Percentiles rank a stretch among this genome's conserved stretches.
Evolutionary conservation across 1,139 yeast species (phyloP).

Genomic region (Candida dubliniensis): DNA sequence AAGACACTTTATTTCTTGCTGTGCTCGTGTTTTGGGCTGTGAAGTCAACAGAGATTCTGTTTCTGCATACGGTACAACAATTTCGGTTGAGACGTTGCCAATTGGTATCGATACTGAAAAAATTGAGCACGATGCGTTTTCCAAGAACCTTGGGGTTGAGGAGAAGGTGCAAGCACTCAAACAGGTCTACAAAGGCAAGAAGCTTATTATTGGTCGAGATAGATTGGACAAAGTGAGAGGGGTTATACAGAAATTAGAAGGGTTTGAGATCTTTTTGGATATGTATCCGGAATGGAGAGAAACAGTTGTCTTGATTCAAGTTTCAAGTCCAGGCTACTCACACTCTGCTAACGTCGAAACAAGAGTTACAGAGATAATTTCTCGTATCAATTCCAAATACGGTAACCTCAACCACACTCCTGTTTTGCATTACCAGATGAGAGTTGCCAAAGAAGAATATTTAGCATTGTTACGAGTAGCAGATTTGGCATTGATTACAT

Average conservation of each 20-base stretch:
- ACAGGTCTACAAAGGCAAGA: conserved; percentile 69
- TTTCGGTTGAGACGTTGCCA: conserved; percentile 74
- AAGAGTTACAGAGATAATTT: conserved; percentile 75
- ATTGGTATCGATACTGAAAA: conserved; percentile 78
- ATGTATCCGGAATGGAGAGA: conserved; percentile 93
- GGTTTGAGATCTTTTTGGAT: conserved; percentile 77
- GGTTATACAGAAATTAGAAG: conserved; percentile 77
- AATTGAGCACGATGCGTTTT: conserved; percentile 60
- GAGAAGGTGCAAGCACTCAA: conserved; percentile 52
- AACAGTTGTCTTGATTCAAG: conserved; percentile 86
- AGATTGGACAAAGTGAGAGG: conserved; percentile 79
- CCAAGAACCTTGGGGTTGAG: conserved; percentile 25
- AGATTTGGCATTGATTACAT: conserved; percentile 83
- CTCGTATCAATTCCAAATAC: conserved; percentile 77
- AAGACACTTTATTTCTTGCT: conserved; percentile 86
- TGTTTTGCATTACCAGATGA: conserved; percentile 87
- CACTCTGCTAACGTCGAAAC: conserved; percentile 65
- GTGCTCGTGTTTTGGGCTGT: conserved; percentile 78
- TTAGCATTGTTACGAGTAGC: conserved; percentile 85
- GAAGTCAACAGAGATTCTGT: conserved; percentile 60
- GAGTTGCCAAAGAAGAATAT: conserved; percentile 86
- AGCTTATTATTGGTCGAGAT: conserved; percentile 81
- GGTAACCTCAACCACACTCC: conserved; percentile 82
- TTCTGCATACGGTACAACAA: conserved; percentile 73
- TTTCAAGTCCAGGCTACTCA: conserved; percentile 74